Evolutionary conservation across 2,329 filamentous ascomycete genomes (phyloP).

Genomic region (Apiospora rasikravindrae): DNA sequence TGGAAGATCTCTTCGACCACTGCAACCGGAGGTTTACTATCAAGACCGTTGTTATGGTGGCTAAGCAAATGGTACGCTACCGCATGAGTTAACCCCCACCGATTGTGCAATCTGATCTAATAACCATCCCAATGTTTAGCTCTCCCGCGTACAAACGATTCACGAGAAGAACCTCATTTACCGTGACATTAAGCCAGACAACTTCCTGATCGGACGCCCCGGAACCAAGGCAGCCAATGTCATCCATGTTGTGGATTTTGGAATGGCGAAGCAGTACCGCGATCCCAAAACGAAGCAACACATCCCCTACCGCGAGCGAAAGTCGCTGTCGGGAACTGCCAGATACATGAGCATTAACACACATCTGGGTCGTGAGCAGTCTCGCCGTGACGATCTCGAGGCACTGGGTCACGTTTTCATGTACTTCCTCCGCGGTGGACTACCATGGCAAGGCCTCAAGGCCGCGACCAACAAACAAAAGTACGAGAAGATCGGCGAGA

Average conservation of each 20-base stretch:
- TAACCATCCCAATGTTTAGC: constrained; percentile 49
- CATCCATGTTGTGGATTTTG: constrained; percentile 98
- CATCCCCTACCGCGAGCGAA: constrained; percentile 95
- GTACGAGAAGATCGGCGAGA: constrained; percentile 99
- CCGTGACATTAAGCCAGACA: constrained; percentile 98
- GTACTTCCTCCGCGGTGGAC: constrained; percentile 74
- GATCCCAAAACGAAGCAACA: constrained; percentile 99
- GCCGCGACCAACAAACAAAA: constrained; percentile 89
- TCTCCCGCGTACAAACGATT: constrained; percentile 89
- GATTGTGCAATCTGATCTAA: constrained; percentile 33
- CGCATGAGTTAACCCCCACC: background rate
- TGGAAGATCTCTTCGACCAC: constrained; percentile 97
- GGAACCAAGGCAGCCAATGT: constrained; percentile 95
- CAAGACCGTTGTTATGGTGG: constrained; percentile 99
- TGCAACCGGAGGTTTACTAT: constrained; percentile 94
- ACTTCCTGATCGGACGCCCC: constrained; percentile 94
- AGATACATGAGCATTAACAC: constrained; percentile 99
- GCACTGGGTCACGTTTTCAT: constrained; percentile 79
- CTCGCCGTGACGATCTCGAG: constrained; percentile 92
- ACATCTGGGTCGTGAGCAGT: constrained; percentile 94
- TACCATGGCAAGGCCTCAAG: constrained; percentile 76
- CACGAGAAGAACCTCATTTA: constrained; percentile 99
- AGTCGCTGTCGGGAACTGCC: constrained; percentile 94
- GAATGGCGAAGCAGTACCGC: constrained; percentile 99
- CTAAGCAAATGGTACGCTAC: constrained; percentile 91